Percentiles rank a stretch among this genome's conserved stretches.
Conservation (phyloP, 768 basidiomycete genomes). For the Tubosaeta sp. region DNA sequence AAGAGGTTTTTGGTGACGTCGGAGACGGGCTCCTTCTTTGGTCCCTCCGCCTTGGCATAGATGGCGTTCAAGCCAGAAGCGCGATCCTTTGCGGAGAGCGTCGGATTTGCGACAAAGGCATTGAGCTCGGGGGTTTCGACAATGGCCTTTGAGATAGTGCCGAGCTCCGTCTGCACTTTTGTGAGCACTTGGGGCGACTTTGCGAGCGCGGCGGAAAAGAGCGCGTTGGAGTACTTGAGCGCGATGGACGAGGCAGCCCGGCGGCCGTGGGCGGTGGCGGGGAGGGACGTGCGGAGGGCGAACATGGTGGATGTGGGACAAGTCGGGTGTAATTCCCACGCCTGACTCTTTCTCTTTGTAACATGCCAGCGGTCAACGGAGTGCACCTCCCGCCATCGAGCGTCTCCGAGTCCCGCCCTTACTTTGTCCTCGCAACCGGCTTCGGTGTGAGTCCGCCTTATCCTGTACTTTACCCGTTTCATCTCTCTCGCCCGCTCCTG, state of each 20-base stretch:
- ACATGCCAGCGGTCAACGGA: slow-evolving; percentile 32
- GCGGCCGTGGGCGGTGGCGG: slow-evolving; percentile 39
- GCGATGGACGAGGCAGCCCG: slow-evolving; percentile 77
- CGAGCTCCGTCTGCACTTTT: slow-evolving; percentile 84
- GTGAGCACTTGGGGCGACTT: slow-evolving; percentile 80
- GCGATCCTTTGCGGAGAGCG: slow-evolving; percentile 79
- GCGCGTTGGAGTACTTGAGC: slow-evolving; percentile 79
- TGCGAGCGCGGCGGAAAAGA: slow-evolving; percentile 74
- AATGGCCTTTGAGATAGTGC: slow-evolving; percentile 64
- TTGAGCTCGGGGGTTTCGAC: slow-evolving; percentile 58
- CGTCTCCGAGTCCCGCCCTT: slow-evolving; percentile 30
- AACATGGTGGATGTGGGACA: slow-evolving; percentile 43
- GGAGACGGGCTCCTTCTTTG: slow-evolving; percentile 73
- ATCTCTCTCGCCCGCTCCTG: slow-evolving; percentile 14
- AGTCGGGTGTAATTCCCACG: slow-evolving; percentile 14
- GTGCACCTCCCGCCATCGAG: background rate
- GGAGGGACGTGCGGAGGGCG: slow-evolving; percentile 47
- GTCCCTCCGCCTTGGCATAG: slow-evolving; percentile 61
- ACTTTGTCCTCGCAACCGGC: slow-evolving; percentile 47
- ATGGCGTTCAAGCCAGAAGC: slow-evolving; percentile 60
- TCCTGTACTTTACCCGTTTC: slow-evolving; percentile 21
- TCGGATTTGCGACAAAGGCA: slow-evolving; percentile 84
- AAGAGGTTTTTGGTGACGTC: slow-evolving; percentile 93
- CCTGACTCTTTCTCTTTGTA: background rate
- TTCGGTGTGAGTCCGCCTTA: slow-evolving; percentile 46